Evolutionary conservation across 345 rosid genomes (phyloP), one percentile per base, ranked within the genome.

Genomic region (Citrus unshiu): DNA sequence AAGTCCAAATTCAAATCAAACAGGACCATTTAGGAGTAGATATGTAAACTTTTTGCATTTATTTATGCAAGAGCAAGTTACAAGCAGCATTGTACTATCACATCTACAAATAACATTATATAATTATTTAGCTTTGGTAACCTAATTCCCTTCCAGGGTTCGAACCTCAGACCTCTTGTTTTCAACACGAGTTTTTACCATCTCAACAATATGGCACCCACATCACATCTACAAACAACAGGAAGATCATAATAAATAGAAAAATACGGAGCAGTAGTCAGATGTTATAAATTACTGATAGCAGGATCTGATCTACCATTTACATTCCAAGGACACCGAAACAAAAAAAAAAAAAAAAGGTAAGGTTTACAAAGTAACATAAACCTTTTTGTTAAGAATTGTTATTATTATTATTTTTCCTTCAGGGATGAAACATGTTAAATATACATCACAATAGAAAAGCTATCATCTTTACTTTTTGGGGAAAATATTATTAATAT

Each of bases 1-100:
- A 22, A 60, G 74, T 27, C 30, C 69, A 43, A 54, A 80, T 40
- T 13, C 35, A 39, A 75, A 51, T 32, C 21, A 68, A 65, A 78
- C 37, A 34, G 43, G 49, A 27, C 61, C 18, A 70, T 24, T 9
- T 18, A 32, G 35, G 4, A n/a, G 64, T 6, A 21, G n/a, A 60
- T 30, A 40, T 22, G 29, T 22, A 58, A 29, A 49, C 6, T 27
- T 43, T 77, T 49, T n/a, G n/a, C 24, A 35, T 25, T 76, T 13
- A 27, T 29, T 65, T 66, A 63, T 51, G 43, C 66, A 32, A 62
- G 16, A 49, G 57, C 13, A 27, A 37, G 73, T 59, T 60, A 61
- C 76, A 74, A 46, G 37, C 35, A 57, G 72, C 66, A 57, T 70
- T 61, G 49, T 9, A 58, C 62, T 67, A 51, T 39, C 67, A 51